Percentiles rank a stretch among this genome's conserved stretches.
Evolutionary conservation across 352 stramenopile species (phyloP).

Genomic region (Pythium biforme): DNA sequence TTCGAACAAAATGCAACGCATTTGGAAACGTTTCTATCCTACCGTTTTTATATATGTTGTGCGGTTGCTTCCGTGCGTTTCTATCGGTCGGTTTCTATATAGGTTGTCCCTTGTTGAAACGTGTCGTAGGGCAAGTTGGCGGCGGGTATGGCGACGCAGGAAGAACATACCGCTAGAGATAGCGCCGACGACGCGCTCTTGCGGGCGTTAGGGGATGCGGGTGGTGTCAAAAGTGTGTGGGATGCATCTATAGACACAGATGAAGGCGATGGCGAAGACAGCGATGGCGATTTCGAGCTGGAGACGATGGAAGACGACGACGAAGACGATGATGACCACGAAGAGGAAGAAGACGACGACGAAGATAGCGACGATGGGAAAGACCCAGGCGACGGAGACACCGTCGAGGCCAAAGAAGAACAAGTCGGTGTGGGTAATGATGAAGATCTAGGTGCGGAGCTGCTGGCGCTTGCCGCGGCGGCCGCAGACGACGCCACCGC

Average conservation of each 20-base stretch:
- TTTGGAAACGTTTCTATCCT: neutral
- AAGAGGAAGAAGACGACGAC: slow-evolving; percentile 14
- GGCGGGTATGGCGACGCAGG: slow-evolving; percentile 10
- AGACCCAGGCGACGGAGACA: neutral
- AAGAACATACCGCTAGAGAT: neutral
- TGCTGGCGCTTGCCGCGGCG: slow-evolving; percentile 5
- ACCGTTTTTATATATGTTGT: neutral
- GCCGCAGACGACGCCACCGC: slow-evolving; percentile 2
- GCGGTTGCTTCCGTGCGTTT: neutral
- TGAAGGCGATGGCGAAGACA: slow-evolving; percentile 22
- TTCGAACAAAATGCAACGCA: neutral
- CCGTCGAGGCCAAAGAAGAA: neutral
- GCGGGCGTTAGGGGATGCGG: neutral
- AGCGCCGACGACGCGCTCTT: slow-evolving; percentile 2
- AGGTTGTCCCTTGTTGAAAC: neutral
- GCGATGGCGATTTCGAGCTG: slow-evolving; percentile 27
- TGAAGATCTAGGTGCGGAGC: slow-evolving; percentile 6
- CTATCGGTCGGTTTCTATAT: neutral
- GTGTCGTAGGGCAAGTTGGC: neutral
- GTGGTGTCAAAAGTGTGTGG: neutral
- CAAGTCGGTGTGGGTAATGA: neutral
- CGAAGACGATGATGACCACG: slow-evolving; percentile 15
- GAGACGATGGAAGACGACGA: slow-evolving; percentile 27
- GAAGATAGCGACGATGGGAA: neutral
- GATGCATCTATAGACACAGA: neutral